Evolutionary conservation across 1,284 basidiomycete species (phyloP).

Genomic region (Grifola frondosa): DNA sequence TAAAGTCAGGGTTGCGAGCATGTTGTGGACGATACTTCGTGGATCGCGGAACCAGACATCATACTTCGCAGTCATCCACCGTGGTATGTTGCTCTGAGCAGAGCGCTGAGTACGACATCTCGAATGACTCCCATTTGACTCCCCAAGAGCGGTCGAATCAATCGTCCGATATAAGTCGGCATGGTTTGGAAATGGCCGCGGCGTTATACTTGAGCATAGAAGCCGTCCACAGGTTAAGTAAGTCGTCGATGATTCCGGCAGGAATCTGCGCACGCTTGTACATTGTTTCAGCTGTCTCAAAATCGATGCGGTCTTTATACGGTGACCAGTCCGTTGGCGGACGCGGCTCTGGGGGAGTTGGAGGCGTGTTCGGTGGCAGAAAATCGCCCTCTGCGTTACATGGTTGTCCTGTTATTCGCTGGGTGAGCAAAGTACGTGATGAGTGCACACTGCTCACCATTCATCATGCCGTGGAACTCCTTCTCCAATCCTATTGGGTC

Average conservation of each 20-base stretch:
- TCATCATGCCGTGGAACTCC: too few species aligned
- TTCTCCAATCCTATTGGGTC: too few species aligned
- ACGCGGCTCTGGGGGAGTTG: too few species aligned
- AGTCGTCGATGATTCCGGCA: neutral
- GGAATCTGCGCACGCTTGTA: conserved; percentile 7
- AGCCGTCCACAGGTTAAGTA: conserved; percentile 9
- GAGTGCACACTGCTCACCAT: too few species aligned
- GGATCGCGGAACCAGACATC: conserved; percentile 36
- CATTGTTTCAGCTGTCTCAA: conserved; percentile 14
- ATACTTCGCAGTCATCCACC: conserved; percentile 37
- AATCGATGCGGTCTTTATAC: neutral
- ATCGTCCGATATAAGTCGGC: conserved; percentile 7
- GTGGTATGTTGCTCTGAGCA: conserved; percentile 11
- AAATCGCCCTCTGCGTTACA: too few species aligned
- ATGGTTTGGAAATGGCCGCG: conserved; percentile 3
- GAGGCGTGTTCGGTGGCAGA: too few species aligned
- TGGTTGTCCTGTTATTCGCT: too few species aligned
- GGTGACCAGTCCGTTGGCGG: too few species aligned
- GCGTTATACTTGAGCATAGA: neutral
- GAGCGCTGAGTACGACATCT: conserved; percentile 1
- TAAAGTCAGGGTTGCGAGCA: conserved; percentile 20
- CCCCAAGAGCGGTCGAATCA: conserved; percentile 9
- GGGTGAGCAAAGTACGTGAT: too few species aligned
- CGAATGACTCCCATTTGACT: conserved; percentile 12
- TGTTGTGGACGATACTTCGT: conserved; percentile 2